Conservation (phyloP, 2,329 filamentous ascomycete genomes). For the Cladophialophora bantiana region DNA sequence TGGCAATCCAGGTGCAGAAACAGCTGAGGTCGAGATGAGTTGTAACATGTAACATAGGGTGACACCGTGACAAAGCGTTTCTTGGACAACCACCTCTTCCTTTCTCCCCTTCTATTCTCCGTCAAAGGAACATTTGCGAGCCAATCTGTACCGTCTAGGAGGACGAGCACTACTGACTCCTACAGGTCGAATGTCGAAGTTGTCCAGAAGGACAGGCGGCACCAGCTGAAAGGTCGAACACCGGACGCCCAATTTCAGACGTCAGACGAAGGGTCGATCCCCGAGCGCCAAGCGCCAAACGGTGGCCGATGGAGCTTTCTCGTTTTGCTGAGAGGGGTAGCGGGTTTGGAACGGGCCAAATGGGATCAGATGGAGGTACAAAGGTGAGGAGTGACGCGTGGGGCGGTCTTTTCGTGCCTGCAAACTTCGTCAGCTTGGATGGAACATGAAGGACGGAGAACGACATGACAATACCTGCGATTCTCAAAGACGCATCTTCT, state of each 20-base stretch:
- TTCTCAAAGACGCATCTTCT: not conserved
- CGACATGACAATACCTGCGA: not conserved
- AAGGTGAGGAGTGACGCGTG: not conserved
- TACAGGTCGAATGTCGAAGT: no score
- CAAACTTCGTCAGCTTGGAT: not conserved
- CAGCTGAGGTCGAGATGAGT: not conserved
- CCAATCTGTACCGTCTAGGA: not conserved
- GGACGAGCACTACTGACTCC: no score
- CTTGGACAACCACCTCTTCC: not conserved
- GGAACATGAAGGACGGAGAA: not conserved
- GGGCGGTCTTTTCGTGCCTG: not conserved
- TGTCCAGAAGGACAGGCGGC: no score
- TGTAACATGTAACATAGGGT: not conserved
- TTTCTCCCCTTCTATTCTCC: not conserved
- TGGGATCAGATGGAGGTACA: not conserved
- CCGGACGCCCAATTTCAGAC: no score
- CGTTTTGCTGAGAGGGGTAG: not conserved
- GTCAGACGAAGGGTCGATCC: no score
- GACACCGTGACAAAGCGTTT: not conserved
- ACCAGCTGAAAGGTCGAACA: no score
- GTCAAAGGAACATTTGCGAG: not conserved
- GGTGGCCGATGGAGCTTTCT: not conserved
- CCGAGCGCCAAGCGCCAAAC: no score
- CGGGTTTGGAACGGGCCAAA: not conserved
- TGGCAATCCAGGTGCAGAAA: not conserved